phyloP scores from a whole-genome alignment of 2,329 filamentous ascomycete genomes.

The Annulohypoxylon truncatum region DNA sequence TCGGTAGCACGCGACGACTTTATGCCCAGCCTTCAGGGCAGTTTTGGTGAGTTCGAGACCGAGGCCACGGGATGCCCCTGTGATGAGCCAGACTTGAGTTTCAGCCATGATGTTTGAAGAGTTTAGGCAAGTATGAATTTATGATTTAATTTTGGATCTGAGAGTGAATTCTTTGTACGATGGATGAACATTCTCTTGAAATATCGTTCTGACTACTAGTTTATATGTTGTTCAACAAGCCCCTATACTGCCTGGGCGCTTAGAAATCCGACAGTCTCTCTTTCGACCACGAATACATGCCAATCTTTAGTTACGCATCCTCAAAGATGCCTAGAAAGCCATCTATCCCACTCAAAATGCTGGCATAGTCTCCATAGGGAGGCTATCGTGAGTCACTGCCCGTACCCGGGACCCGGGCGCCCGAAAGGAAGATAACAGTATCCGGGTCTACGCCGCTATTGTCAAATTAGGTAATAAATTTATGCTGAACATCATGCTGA shows the following conservation, averaged over 20 bases:
- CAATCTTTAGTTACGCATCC: not conserved
- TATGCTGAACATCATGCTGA: too few species aligned
- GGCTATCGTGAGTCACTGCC: not conserved
- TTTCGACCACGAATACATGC: not conserved
- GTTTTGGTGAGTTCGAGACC: slow-evolving; percentile 43
- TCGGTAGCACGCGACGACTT: slow-evolving; percentile 44
- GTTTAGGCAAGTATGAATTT: not conserved
- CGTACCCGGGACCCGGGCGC: not conserved
- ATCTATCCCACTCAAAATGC: not conserved
- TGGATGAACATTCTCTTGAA: slow-evolving; percentile 1
- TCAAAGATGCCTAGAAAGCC: not conserved
- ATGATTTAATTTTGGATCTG: not conserved
- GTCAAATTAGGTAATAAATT: not conserved
- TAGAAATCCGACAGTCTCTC: not conserved
- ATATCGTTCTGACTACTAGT: not conserved
- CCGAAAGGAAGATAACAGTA: not conserved
- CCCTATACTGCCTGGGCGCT: not conserved
- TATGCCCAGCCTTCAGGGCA: slow-evolving; percentile 43
- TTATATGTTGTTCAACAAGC: slow-evolving; percentile 5
- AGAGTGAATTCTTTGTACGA: not conserved
- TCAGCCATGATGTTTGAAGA: slow-evolving; percentile 34
- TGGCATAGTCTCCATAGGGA: not conserved
- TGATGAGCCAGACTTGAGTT: slow-evolving; percentile 45
- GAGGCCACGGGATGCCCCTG: slow-evolving; percentile 44
- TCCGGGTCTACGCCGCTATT: not conserved